Conservation (phyloP, 805 yeast species). For the Yamadazyma olivae region DNA sequence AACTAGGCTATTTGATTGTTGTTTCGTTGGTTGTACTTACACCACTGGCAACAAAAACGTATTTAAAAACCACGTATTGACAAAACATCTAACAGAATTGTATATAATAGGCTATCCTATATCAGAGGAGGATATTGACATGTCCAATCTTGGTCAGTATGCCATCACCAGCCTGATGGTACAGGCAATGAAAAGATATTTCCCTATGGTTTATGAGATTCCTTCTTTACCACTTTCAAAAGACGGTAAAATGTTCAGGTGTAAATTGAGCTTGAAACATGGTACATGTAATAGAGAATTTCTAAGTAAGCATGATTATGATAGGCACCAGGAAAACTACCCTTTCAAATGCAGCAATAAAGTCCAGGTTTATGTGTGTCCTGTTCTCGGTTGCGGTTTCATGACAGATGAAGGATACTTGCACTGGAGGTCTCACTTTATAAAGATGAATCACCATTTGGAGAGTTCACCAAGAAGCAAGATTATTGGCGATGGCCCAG, state of each 20-base stretch:
- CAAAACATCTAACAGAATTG: conserved; percentile 17
- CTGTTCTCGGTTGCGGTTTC: conserved; percentile 38
- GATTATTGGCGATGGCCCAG: not conserved
- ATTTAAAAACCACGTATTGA: conserved; percentile 24
- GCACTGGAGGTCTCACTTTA: conserved; percentile 27
- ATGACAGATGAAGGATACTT: conserved; percentile 32
- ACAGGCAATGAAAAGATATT: conserved; percentile 8
- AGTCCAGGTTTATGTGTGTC: conserved; percentile 33
- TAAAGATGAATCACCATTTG: conserved; percentile 16
- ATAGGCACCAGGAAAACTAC: conserved; percentile 15
- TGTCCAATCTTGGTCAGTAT: not conserved
- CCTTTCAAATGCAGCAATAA: conserved; percentile 23
- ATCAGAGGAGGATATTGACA: conserved; percentile 5
- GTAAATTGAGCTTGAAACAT: conserved; percentile 9
- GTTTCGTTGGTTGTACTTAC: conserved; percentile 22
- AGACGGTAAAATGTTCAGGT: conserved; percentile 17
- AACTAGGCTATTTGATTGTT: conserved; percentile 19
- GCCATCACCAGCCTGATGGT: conserved; percentile 9
- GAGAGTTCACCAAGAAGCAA: conserved; percentile 8
- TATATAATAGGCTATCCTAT: conserved; percentile 25
- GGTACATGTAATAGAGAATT: conserved; percentile 13
- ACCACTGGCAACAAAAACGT: conserved; percentile 25
- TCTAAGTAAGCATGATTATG: conserved; percentile 14
- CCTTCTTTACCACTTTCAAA: conserved; percentile 22
- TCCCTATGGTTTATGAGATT: conserved; percentile 21